Evolutionary conservation across 1,139 yeast genomes (phyloP).

Genomic region (Yamadazyma songkhlaensis): DNA sequence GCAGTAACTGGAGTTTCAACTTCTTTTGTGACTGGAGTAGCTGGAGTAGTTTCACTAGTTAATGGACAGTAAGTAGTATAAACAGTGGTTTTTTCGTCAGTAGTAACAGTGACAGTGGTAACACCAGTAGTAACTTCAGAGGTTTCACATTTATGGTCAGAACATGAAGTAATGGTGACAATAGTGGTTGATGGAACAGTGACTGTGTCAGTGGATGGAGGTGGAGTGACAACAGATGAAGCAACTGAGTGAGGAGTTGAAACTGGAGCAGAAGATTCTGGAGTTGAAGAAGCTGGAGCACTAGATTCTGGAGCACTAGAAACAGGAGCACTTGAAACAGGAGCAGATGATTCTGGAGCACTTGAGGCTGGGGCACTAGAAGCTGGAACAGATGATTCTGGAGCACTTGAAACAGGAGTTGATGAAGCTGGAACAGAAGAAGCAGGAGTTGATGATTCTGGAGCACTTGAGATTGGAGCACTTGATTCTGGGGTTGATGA

Average conservation of each 20-base stretch:
- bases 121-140: constrained; percentile 26
- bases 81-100: constrained; percentile 15
- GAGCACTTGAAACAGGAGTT: neutral
- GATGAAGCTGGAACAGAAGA: neutral
- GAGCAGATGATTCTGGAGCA: neutral
- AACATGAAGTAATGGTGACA: constrained; percentile 50
- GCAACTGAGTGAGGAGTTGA: constrained; percentile 1
- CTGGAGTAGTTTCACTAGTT: constrained; percentile 16
- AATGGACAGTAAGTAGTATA: constrained; percentile 29
- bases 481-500: neutral
- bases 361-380: neutral
- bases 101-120: constrained; percentile 17
- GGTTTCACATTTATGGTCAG: constrained; percentile 27
- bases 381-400: constrained; percentile 1
- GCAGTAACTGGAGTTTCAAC: constrained; percentile 11
- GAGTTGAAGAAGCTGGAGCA: constrained; percentile 3
- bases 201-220: constrained; percentile 5
- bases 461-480: neutral
- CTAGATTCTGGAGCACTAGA: constrained; percentile 12
- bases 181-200: constrained; percentile 17
- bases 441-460: neutral
- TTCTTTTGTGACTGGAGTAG: constrained; percentile 14
- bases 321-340: constrained; percentile 7
- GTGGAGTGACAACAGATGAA: constrained; percentile 1
- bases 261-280: constrained; percentile 2